Conservation (phyloP, 768 basidiomycete species). For the Xerocomellus intermedius region DNA sequence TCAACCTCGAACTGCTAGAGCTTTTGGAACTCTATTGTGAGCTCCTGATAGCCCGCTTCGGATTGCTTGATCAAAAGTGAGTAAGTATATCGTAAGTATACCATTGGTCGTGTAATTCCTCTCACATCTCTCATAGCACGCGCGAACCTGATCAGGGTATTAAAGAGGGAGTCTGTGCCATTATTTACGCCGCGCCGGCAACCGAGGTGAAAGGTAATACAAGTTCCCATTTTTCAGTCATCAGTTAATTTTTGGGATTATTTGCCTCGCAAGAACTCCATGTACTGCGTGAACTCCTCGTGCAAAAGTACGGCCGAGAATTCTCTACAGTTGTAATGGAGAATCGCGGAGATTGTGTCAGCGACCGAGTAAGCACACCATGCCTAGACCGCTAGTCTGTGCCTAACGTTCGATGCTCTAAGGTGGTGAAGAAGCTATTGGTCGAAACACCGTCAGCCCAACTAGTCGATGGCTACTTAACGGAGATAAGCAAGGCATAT, state of each 20-base stretch:
- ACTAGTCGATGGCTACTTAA: slow-evolving; percentile 85
- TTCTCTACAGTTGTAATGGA: slow-evolving; percentile 86
- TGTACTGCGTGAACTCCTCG: slow-evolving; percentile 85
- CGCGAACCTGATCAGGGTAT: slow-evolving; percentile 87
- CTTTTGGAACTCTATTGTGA: slow-evolving; percentile 94
- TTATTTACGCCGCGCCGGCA: slow-evolving; percentile 89
- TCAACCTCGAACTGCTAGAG: slow-evolving; percentile 85
- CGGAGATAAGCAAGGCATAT: slow-evolving; percentile 89
- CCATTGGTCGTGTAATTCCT: slow-evolving; percentile 6
- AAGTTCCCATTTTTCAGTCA: neutral
- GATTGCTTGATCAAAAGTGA: slow-evolving; percentile 85
- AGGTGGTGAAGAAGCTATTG: slow-evolving; percentile 77
- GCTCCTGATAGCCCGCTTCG: slow-evolving; percentile 88
- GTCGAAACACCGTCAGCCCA: slow-evolving; percentile 66
- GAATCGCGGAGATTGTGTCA: slow-evolving; percentile 78
- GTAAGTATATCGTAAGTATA: slow-evolving; percentile 22
- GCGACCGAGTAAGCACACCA: slow-evolving; percentile 62
- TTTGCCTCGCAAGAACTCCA: slow-evolving; percentile 65
- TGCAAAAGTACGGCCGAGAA: slow-evolving; percentile 94
- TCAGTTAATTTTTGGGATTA: slow-evolving; percentile 1
- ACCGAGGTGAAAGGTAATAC: slow-evolving; percentile 81
- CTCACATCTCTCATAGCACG: slow-evolving; percentile 41
- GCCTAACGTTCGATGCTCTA: slow-evolving; percentile 7
- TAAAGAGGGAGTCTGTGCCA: slow-evolving; percentile 79
- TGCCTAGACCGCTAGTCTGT: neutral